Base-by-base conservation (phyloP, 371 early-diverging fungal species). In the Homolaphlyctis polyrhiza region DNA sequence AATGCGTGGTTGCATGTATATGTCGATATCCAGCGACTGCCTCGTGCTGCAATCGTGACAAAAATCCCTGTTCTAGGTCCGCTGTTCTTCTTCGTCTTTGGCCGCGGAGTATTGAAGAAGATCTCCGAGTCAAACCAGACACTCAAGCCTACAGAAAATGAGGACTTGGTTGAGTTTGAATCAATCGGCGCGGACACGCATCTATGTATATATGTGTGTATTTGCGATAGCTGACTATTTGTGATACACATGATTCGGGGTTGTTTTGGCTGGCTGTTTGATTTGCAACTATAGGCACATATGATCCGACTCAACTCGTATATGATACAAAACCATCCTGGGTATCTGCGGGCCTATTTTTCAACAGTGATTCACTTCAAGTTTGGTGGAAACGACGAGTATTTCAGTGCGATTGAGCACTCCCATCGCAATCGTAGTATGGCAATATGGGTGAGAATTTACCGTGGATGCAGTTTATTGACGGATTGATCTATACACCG, bases 1-100 rank as follows among this genome's bases (percentile, higher is more conserved):
- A n/a, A n/a, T 45, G 45, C 16, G 23, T 45, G 45, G 18, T 45
- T 16, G 45, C 16, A 45, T 45, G 45, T 45, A 45, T n/a, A n/a
- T n/a, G n/a, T n/a, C n/a, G n/a, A n/a, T n/a, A n/a, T n/a, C 16
- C 23, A 51, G 52, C 25, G 32, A 11, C 52, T 51, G 11, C 52
- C 52, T 6, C 52, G 28, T 27, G 32, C 32, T 51, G 25, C 52
- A 8, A 14, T 25, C 28, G 27, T 51, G 11, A 28, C 32, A 51
- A 25, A 51, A 14, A 32, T 51, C 32, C 52, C 52, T 27, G 27
- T 51, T 51, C 52, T 51, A 27, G 52, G 52, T 51, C 52, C 52
- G 6, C 32, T 51, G 25, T 28, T 51, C 32, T 51, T 51, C 52
- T 21, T 14, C 32, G 27, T 27, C 8, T 51, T 51, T 51, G 52